Base-by-base conservation (phyloP, 1,139 yeast species). In the Debaryomyces sp. region DNA sequence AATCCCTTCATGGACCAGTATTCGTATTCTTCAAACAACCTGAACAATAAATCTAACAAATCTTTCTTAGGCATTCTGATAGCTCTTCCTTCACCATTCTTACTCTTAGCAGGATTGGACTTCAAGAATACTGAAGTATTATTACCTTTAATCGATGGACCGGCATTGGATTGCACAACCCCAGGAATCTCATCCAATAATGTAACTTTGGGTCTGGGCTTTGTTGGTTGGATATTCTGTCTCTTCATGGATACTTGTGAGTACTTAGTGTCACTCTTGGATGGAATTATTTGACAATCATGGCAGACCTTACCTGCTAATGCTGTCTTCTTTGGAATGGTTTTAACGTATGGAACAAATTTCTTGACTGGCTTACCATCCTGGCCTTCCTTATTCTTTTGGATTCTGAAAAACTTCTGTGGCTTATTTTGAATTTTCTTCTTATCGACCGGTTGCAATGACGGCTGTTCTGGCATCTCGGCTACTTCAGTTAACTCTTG, bases 1-100 rank as follows among this genome's bases (percentile, higher is more conserved):
- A 94, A 75, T 33, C 97, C 97, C 68, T 91, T 91, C 78, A 94
- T 78, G 9, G 96, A 86, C 99, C 99, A 94, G 68, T 92, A 94
- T 64, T 94, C 98, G 66, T 89, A 91, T 66, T 92, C 96, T 65
- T 91, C 97, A 67, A 94, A 94, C 58, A 94, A 77, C 58, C 89
- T 80, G 80, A 95, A 94, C 55, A 94, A 74, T 58, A 89, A 72
- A 67, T 92, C 97, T 77, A 94, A 80, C 50, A 94, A 81, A 56
- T 91, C 97, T 67, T 89, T 90, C 73, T 89, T 86, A 36, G 96
- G 96, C 86, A 94, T 88, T 66, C 99, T 82, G 54, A 89, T 90
- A 34, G 97, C 96, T 63, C 96, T 86, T 46, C 95, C 95, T 57
- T 89, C 96, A n/a, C 64, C 60, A 52, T 78, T 73, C 58, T 76